Evolutionary conservation across 306 rosid genomes (phyloP), one percentile per base, ranked within the genome.

Genomic region (Fragaria nilgerrensis): DNA sequence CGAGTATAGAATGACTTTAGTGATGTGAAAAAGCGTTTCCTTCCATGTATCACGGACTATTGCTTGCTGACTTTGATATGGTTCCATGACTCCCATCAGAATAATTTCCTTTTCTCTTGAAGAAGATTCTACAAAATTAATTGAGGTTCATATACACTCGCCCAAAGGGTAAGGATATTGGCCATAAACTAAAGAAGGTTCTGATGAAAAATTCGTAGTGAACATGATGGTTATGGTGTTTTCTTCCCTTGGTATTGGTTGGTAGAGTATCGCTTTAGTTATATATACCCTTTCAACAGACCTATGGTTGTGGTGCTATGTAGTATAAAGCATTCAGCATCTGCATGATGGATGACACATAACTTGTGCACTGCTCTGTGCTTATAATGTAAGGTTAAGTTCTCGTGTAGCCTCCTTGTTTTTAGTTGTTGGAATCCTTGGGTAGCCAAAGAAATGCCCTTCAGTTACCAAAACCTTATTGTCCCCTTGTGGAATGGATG

Each of bases 41-140:
- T 14, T 63, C 22, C 68, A 34, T 63, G 22, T 32, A 15, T 2
- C 7, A 61, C 16, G 11, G n/a, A 29, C 6, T 17, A 7, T 5
- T 64, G 78, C 73, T 56, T 23, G 44, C 65, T 34, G 49, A 58
- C 13, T 7, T 59, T 5, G 62, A 50, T 72, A 53, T 73, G 20
- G 50, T 61, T 29, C 61, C 36, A 29, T 64, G 53, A 70, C 44
- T 68, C 44, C 59, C 44, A 27, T 64, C 68, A 63, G 74, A 48
- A 39, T 32, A 27, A 34, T 61, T 23, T 36, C 25, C n/a, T 50
- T 52, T 37, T 34, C 20, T 34, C 3, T 39, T 64, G 11, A 79
- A 79, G 49, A 70, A 82, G 78, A 79, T 81, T 80, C 80, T 17
- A 34, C 39, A 61, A 81, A 79, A 59, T 41, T 39, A 20, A 6